Conservation (phyloP, 805 yeast genomes). For the Candida vaughaniae region DNA sequence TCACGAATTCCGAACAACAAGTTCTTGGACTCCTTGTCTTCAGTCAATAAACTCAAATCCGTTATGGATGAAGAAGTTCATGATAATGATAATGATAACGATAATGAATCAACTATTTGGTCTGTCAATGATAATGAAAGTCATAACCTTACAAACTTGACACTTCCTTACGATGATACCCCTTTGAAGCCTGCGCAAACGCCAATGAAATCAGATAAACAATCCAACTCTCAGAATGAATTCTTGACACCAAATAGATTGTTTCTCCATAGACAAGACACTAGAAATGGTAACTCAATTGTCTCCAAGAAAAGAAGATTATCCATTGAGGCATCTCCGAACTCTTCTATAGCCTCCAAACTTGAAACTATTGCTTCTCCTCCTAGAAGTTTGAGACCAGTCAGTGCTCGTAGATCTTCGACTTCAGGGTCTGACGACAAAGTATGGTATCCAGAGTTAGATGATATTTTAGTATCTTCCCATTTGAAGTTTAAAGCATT, state of each 20-base stretch:
- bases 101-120: slow-evolving; percentile 8
- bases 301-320: slow-evolving; percentile 15
- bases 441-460: slow-evolving; percentile 38
- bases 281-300: neutral
- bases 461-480: slow-evolving; percentile 33
- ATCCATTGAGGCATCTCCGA: slow-evolving; percentile 29
- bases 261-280: slow-evolving; percentile 3
- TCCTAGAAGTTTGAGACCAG: slow-evolving; percentile 11
- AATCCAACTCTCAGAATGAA: slow-evolving; percentile 3
- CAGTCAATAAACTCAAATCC: neutral
- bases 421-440: slow-evolving; percentile 17
- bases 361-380: slow-evolving; percentile 25
- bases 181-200: slow-evolving; percentile 1
- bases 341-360: slow-evolving; percentile 34
- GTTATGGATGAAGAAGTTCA: neutral
- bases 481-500: slow-evolving; percentile 34
- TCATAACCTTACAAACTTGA: slow-evolving; percentile 9
- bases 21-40: slow-evolving; percentile 18
- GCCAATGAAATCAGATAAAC: no score
- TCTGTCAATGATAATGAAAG: slow-evolving; percentile 3
- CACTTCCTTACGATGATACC: slow-evolving; percentile 2
- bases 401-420: slow-evolving; percentile 2
- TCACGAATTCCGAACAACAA: slow-evolving; percentile 6
- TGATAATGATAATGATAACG: slow-evolving; percentile 1
- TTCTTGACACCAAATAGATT: slow-evolving; percentile 37